Evolutionary conservation across 2,329 filamentous ascomycete genomes (phyloP), one percentile per base, ranked within the genome.

Genomic region (Amauroascus verrucosus): DNA sequence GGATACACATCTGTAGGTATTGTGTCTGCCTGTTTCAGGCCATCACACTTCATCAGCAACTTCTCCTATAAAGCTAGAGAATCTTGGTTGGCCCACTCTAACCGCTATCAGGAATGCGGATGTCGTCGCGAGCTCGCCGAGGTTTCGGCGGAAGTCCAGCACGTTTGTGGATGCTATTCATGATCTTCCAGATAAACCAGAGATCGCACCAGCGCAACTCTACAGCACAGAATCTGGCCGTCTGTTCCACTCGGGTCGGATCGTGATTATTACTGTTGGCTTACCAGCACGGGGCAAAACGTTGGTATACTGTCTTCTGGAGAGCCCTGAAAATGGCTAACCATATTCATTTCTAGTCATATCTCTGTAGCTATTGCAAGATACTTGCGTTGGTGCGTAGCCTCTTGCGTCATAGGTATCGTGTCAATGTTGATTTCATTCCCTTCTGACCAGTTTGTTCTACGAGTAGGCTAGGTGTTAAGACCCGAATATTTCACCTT

Each of bases 171-270:
- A 97, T 76, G 91, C 88, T 60, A 96, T 97, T 63, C 91, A 97
- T 72, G 91, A 97, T 75, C 78, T 95, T 51, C 82, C 87, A 7
- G 85, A 90, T 66, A 88, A 88, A 63, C 77, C 79, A 55, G 81
- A 91, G 62, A 81, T 95, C 80, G 93, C 93, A 4, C 93, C 93
- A 28, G 93, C 93, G 61, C 93, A 98, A 73, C 79, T 98, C 44
- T 98, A 98, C 75, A 96, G 89, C 69, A 98, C 93, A 51, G 95
- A 97, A 79, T 97, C 91, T 46, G 93, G 93, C 47, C 83, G 93
- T 40, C 82, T 98, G 28, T 98, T 98, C 68, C 93, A 98, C 70
- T 96, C 93, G 20, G 93, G 93, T 46, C 83, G 91, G 54, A 98
- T 98, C 67, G 91, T 91, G 46, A 97, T 98, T 63, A 91, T 93